These are phyloP conservation scores for Vachellia pachyceras DNA, from an alignment of 306 rosid species.

Conservation along the genomic window DNA sequence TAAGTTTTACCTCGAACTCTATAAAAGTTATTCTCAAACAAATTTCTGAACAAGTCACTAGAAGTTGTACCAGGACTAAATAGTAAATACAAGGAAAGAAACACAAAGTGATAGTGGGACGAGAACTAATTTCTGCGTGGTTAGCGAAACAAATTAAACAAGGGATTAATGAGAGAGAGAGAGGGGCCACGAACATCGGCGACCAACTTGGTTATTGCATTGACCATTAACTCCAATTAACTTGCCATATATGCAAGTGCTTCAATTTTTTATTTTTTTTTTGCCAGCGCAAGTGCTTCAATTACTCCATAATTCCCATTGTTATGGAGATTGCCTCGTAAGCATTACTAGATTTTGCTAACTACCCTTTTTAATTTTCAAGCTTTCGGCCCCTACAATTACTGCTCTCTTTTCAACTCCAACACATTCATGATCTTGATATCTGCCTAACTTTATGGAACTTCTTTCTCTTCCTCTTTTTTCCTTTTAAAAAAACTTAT, in stretches of 20 bases:
- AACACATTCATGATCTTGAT: neutral
- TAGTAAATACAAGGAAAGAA: neutral
- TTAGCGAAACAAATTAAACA: conserved; percentile 30
- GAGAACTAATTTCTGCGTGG: conserved; percentile 27
- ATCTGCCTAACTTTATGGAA: neutral
- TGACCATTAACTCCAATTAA: neutral
- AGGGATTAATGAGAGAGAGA: neutral
- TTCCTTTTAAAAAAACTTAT: too few species aligned
- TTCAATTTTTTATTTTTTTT: too few species aligned
- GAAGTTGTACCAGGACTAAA: too few species aligned
- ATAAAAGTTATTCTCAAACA: too few species aligned
- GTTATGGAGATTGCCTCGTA: neutral
- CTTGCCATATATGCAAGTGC: neutral
- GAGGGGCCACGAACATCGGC: conserved; percentile 3
- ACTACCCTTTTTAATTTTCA: neutral
- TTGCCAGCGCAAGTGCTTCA: too few species aligned
- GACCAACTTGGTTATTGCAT: neutral
- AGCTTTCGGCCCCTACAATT: neutral
- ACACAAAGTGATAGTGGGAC: neutral
- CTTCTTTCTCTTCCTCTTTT: neutral
- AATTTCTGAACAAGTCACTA: too few species aligned
- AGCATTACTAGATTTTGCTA: neutral
- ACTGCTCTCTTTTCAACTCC: neutral
- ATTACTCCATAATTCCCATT: neutral
- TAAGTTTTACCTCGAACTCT: too few species aligned